Conservation (phyloP, 306 rosid species). For the Fragaria vesca region DNA sequence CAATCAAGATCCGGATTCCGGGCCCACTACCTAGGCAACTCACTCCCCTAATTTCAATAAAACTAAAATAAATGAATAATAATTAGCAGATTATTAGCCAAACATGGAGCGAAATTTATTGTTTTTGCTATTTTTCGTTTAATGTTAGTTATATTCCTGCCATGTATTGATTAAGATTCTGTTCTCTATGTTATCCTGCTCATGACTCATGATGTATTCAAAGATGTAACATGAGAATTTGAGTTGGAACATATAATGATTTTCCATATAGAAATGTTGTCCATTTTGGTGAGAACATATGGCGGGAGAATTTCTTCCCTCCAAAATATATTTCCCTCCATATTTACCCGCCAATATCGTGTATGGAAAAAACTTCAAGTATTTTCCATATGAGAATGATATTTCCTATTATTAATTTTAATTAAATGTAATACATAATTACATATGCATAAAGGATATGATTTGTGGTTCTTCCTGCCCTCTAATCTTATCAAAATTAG, state of each 20-base stretch:
- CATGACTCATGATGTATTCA: not conserved
- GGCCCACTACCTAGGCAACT: slow-evolving; percentile 13
- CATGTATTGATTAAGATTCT: not conserved
- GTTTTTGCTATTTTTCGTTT: not conserved
- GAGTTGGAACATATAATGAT: not conserved
- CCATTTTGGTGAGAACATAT: not conserved
- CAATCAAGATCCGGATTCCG: slow-evolving; percentile 11
- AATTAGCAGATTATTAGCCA: not conserved
- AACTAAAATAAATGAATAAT: not conserved
- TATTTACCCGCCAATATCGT: not conserved
- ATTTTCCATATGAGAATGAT: not conserved
- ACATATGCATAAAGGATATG: not conserved
- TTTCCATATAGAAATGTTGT: not conserved
- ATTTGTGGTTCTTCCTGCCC: not conserved
- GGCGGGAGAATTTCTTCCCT: not conserved
- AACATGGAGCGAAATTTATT: not conserved
- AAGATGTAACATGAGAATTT: not conserved
- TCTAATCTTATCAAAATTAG: not conserved
- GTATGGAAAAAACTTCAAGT: not conserved
- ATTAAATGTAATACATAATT: not conserved
- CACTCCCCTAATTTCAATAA: not conserved
- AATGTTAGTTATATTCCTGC: not conserved
- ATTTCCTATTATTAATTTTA: not conserved
- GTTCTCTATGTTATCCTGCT: not conserved
- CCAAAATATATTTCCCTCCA: not conserved